phyloP scores from a whole-genome alignment of 1,284 basidiomycete species.

The Porphyrellus sp. region DNA sequence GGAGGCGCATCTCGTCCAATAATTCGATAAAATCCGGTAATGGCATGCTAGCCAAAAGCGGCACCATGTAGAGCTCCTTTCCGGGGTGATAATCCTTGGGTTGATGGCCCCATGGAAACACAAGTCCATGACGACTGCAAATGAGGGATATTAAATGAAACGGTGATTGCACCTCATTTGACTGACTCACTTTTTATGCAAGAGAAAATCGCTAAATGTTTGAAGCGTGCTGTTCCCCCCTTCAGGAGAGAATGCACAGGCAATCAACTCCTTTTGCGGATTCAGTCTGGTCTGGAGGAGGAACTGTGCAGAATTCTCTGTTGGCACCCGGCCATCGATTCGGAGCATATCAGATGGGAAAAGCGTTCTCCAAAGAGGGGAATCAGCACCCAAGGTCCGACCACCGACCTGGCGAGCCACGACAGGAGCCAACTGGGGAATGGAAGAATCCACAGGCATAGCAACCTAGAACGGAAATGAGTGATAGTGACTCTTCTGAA shows the following conservation, averaged over 20 bases:
- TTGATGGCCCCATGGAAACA: conserved; percentile 78
- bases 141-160: conserved; percentile 10
- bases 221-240: conserved; percentile 52
- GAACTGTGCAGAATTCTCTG: conserved; percentile 70
- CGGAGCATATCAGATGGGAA: conserved; percentile 66
- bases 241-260: conserved; percentile 64
- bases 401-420: conserved; percentile 72
- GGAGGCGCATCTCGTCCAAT: conserved; percentile 74
- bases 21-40: conserved; percentile 86
- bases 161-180: neutral
- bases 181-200: conserved; percentile 67
- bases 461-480: conserved; percentile 49
- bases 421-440: conserved; percentile 63
- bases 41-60: conserved; percentile 63
- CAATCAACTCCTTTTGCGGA: conserved; percentile 74
- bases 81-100: conserved; percentile 74
- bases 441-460: conserved; percentile 72
- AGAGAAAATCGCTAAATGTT: conserved; percentile 64
- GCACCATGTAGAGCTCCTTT: conserved; percentile 86
- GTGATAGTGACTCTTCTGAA: neutral
- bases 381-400: conserved; percentile 49
- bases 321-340: conserved; percentile 80
- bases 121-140: conserved; percentile 78
- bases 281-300: conserved; percentile 74
- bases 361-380: conserved; percentile 64